phyloP scores from a whole-genome alignment of 2,329 filamentous ascomycete species.

The Trichoderma pleuroti region DNA sequence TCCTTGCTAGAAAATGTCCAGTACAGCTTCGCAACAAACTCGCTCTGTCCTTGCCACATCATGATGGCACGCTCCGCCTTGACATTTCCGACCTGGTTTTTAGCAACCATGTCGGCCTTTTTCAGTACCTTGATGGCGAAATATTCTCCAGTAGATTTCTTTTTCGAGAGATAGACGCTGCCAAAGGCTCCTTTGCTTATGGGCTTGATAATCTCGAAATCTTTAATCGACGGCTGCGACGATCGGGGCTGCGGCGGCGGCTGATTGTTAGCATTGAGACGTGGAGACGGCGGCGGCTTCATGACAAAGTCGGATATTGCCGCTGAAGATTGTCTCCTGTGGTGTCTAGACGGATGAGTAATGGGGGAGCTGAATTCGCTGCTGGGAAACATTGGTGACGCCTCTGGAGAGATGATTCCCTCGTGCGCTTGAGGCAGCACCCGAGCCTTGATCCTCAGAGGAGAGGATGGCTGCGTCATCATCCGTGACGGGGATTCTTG shows the following conservation, averaged over 20 bases:
- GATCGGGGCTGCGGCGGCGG: constrained; percentile 81
- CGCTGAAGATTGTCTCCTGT: constrained; percentile 87
- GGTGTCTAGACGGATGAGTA: constrained; percentile 59
- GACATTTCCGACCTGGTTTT: constrained; percentile 98
- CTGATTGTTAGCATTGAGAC: constrained; percentile 65
- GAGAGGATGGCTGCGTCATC: constrained; percentile 72
- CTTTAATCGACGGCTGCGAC: constrained; percentile 93
- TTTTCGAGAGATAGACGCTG: constrained; percentile 96
- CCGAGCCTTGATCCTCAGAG: constrained; percentile 82
- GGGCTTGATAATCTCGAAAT: constrained; percentile 98
- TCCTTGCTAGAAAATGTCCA: constrained; percentile 99
- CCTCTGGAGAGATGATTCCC: constrained; percentile 74
- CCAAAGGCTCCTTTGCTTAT: constrained; percentile 99
- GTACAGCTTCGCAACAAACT: constrained; percentile 97
- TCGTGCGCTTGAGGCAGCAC: constrained; percentile 58
- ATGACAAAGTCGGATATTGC: constrained; percentile 68
- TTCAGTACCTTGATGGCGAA: constrained; percentile 98
- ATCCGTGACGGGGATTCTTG: constrained; percentile 84
- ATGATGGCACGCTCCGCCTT: constrained; percentile 98
- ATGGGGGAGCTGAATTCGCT: constrained; percentile 79
- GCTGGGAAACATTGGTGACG: constrained; percentile 79
- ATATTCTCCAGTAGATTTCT: constrained; percentile 97
- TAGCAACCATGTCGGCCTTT: constrained; percentile 99
- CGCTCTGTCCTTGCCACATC: constrained; percentile 99
- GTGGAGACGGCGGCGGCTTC: constrained; percentile 75